phyloP scores from a whole-genome alignment of 768 basidiomycete species.

The Antrodiella citrinella region DNA sequence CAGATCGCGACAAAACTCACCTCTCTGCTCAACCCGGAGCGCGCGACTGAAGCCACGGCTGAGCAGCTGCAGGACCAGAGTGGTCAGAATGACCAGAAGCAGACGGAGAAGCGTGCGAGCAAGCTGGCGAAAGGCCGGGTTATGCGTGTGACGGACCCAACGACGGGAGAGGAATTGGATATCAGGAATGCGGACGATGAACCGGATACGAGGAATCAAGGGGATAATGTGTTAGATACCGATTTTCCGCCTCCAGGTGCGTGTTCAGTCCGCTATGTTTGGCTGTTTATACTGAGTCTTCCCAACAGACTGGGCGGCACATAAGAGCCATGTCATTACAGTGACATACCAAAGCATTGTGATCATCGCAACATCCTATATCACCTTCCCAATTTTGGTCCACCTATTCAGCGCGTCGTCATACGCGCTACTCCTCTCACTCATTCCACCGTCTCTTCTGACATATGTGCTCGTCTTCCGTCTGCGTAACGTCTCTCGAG shows the following conservation, averaged over 20 bases:
- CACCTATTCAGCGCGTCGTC: slow-evolving; percentile 10
- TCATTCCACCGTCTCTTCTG: slow-evolving; percentile 14
- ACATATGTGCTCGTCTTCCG: slow-evolving; percentile 19
- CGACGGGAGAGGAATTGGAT: slow-evolving; percentile 39
- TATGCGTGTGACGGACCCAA: slow-evolving; percentile 37
- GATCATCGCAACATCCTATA: slow-evolving; percentile 15
- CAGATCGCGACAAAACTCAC: slow-evolving; percentile 22
- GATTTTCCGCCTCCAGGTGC: slow-evolving; percentile 23
- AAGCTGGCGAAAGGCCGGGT: slow-evolving; percentile 22
- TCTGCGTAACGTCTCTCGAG: slow-evolving; percentile 13
- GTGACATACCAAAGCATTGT: slow-evolving; percentile 13
- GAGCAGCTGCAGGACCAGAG: slow-evolving; percentile 20
- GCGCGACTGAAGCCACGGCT: slow-evolving; percentile 23
- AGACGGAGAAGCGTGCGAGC: slow-evolving; percentile 17
- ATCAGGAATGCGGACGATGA: slow-evolving; percentile 36
- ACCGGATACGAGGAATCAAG: slow-evolving; percentile 13
- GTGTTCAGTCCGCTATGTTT: slow-evolving; percentile 3
- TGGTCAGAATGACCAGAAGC: slow-evolving; percentile 16
- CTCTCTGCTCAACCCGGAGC: slow-evolving; percentile 22
- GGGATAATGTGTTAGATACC: slow-evolving; percentile 22
- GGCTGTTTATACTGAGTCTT: neutral
- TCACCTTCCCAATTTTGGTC: slow-evolving; percentile 11
- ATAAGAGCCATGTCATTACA: slow-evolving; percentile 14
- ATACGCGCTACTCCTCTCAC: slow-evolving; percentile 8
- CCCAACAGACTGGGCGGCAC: slow-evolving; percentile 20